A percentile compares a stretch with the other conserved stretches of the same genome.
Evolutionary conservation across 352 stramenopile species (phyloP).

Genomic region (Phytophthora foliorum): DNA sequence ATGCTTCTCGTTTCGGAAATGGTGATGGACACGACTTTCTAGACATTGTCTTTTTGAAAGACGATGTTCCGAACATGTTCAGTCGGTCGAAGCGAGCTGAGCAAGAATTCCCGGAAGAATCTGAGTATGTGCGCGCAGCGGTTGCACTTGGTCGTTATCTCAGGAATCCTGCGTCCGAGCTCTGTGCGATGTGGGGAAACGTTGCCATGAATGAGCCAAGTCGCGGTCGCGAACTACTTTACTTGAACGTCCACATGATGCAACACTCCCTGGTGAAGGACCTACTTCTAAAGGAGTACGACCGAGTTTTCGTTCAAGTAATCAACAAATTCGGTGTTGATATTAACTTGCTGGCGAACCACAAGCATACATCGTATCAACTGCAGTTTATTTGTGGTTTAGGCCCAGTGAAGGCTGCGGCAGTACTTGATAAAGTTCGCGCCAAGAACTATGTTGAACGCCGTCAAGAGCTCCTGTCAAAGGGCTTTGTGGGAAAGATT

Average conservation of each 20-base stretch:
- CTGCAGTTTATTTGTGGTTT: conserved; percentile 90
- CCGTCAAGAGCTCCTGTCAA: conserved; percentile 88
- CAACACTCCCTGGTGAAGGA: conserved; percentile 90
- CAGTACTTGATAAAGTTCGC: conserved; percentile 85
- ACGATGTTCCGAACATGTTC: conserved; percentile 91
- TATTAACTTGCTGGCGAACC: conserved; percentile 91
- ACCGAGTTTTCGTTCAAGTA: conserved; percentile 86
- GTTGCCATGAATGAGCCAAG: conserved; percentile 81
- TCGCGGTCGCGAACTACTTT: conserved; percentile 83
- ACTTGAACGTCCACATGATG: conserved; percentile 88
- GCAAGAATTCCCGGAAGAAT: conserved; percentile 87
- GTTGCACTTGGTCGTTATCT: conserved; percentile 85
- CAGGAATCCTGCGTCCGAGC: conserved; percentile 86
- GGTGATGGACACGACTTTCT: conserved; percentile 86
- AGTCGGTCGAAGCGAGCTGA: conserved; percentile 88
- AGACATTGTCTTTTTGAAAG: conserved; percentile 90
- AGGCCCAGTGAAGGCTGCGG: conserved; percentile 82
- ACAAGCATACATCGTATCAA: conserved; percentile 90
- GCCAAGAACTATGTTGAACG: conserved; percentile 89
- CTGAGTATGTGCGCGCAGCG: conserved; percentile 78
- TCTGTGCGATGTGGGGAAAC: conserved; percentile 90
- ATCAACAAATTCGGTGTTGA: conserved; percentile 92
- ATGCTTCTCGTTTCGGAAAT: conserved; percentile 78
- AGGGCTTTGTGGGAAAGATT: conserved; percentile 85
- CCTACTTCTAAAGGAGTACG: conserved; percentile 86